phyloP scores from a whole-genome alignment of 495 filamentous ascomycete genomes.

The Apodospora peruviana region DNA sequence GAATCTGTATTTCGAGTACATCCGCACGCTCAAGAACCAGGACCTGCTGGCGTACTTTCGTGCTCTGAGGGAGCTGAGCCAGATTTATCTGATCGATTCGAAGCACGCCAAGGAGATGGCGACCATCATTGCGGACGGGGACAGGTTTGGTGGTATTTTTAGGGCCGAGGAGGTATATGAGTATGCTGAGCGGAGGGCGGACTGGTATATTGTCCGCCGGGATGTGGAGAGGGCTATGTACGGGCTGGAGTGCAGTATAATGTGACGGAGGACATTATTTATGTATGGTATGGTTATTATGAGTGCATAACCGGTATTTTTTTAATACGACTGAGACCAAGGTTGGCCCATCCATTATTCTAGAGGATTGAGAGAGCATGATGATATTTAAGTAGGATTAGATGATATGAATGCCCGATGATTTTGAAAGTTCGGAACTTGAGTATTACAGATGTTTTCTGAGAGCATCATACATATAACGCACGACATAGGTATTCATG shows the following conservation, averaged over 20 bases:
- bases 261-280: constrained; percentile 48
- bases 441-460: too few species aligned
- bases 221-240: constrained; percentile 97
- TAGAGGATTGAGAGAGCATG: too few species aligned
- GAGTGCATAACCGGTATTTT: too few species aligned
- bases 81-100: constrained; percentile 90
- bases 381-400: too few species aligned
- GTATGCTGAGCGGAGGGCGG: constrained; percentile 87
- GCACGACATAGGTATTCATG: too few species aligned
- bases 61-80: constrained; percentile 83
- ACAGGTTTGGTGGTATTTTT: constrained; percentile 87
- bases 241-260: constrained; percentile 81
- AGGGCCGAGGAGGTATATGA: constrained; percentile 95
- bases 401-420: too few species aligned
- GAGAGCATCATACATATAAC: too few species aligned
- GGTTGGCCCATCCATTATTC: too few species aligned
- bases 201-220: constrained; percentile 84
- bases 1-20: constrained; percentile 85
- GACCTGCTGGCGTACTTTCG: constrained; percentile 84
- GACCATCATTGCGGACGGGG: constrained; percentile 84
- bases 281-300: too few species aligned
- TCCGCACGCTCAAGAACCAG: constrained; percentile 72
- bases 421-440: too few species aligned
- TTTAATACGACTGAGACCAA: too few species aligned
- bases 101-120: constrained; percentile 92